Base-by-base conservation (phyloP, 2,329 filamentous ascomycete genomes). In the Microcyclospora tardicrescens region DNA sequence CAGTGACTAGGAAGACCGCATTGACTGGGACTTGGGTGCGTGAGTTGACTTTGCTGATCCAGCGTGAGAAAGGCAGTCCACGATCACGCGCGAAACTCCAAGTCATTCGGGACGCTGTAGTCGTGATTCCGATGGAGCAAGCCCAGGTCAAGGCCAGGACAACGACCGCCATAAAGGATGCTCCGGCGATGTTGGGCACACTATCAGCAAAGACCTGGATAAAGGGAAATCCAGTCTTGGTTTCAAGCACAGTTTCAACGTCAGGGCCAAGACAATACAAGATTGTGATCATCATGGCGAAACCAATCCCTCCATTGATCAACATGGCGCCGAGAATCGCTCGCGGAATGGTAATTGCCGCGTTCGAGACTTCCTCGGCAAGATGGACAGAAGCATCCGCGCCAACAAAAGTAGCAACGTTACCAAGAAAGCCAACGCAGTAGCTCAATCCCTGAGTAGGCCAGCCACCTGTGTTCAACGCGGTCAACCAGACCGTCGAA, bases 311-410 rank as follows among this genome's bases (percentile, higher is more conserved):
- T 2, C 66, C 68, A 40, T 71, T 72, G 40, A 72, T 57, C 12
- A 65, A 37, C 36, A 67, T 61, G 3, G 62, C 64, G 36, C 60
- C 61, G 28, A 71, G 59, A 52, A 73, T 69, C 5, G 64, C 64
- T 42, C 59, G 51, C 2, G 69, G 69, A 2, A 72, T 62, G 33
- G 66, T 62, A 8, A 61, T 48, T 2, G 65, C 62, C 0, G 69
- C 65, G 35, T 69, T 61, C 34, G 62, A 57, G 19, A 72, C 64
- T 48, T 72, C 69, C 49, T 72, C 69, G 5, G 67, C 64, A 52
- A 69, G 62, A 44, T 67, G 65, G 6, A 62, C 62, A 11, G 61
- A 62, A 0, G 63, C 63, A 43, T 67, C 64, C 36, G 64, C 64
- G 9, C 53, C 53, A 28, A 59, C 56, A 42, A 52, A 44, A 51